Evolutionary conservation across 2,329 filamentous ascomycete species (phyloP).

Genomic region (Sporothrix luriei): DNA sequence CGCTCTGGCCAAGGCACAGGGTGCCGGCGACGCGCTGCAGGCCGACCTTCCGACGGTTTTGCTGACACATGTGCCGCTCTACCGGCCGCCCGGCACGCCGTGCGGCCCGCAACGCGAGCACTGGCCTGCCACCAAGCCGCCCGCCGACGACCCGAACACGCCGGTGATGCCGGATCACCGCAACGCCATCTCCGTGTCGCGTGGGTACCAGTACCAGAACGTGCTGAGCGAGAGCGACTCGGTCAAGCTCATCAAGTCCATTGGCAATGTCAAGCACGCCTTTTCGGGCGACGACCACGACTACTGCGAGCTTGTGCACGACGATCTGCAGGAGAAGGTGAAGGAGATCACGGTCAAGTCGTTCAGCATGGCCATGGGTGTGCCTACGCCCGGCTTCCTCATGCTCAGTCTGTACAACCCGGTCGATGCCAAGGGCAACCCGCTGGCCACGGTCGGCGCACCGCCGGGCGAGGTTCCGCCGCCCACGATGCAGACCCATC

Average conservation of each 20-base stretch:
- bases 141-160: conserved; percentile 45
- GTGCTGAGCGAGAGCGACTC: conserved; percentile 80
- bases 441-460: conserved; percentile 43
- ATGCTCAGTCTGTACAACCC: conserved; percentile 93
- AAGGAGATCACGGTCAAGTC: conserved; percentile 94
- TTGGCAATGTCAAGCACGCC: conserved; percentile 80
- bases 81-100: conserved; percentile 76
- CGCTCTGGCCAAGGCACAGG: conserved; percentile 18
- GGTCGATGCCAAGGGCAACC: conserved; percentile 62
- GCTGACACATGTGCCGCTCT: conserved; percentile 88
- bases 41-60: conserved; percentile 82
- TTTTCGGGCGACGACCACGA: conserved; percentile 98
- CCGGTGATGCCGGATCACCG: conserved; percentile 64
- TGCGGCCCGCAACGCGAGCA: conserved; percentile 86
- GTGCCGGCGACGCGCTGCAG: conserved; percentile 43
- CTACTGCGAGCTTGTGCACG: conserved; percentile 88
- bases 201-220: conserved; percentile 96
- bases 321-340: conserved; percentile 64
- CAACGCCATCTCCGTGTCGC: conserved; percentile 75
- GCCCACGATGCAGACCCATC: conserved; percentile 77
- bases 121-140: conserved; percentile 69
- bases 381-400: conserved; percentile 81
- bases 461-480: neutral
- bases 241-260: conserved; percentile 69
- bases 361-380: conserved; percentile 94